phyloP scores from a whole-genome alignment of 495 filamentous ascomycete species.

The Physcia stellaris region DNA sequence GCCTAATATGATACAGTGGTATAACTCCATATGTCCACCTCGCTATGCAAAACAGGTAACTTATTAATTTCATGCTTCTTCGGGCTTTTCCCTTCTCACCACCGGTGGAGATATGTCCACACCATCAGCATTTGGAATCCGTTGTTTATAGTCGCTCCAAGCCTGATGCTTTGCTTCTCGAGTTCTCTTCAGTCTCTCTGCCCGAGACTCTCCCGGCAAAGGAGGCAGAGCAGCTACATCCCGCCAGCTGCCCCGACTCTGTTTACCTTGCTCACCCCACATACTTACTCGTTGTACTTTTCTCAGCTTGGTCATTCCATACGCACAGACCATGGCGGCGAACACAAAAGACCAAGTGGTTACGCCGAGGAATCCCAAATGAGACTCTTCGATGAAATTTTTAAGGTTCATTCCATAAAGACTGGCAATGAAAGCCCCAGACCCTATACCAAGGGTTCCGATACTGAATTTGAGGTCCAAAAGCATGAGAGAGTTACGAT shows the following conservation, averaged over 20 bases:
- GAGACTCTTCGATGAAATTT: slow-evolving; percentile 96
- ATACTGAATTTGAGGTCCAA: slow-evolving; percentile 95
- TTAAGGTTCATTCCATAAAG: slow-evolving; percentile 98
- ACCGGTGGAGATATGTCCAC: no score
- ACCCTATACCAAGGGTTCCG: slow-evolving; percentile 78
- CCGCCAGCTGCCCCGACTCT: slow-evolving; percentile 14
- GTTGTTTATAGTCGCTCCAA: neutral
- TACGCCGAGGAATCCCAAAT: slow-evolving; percentile 70
- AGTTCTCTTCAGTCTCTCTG: slow-evolving; percentile 29
- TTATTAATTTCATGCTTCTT: no score
- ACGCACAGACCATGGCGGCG: slow-evolving; percentile 60
- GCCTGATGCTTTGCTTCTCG: slow-evolving; percentile 18
- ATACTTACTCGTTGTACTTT: slow-evolving; percentile 86
- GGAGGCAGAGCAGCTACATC: slow-evolving; percentile 7
- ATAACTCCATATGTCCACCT: no score
- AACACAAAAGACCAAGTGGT: slow-evolving; percentile 56
- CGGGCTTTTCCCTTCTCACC: no score
- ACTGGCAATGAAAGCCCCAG: slow-evolving; percentile 88
- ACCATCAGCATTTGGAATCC: no score
- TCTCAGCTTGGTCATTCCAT: slow-evolving; percentile 67
- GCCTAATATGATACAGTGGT: no score
- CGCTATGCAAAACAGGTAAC: no score
- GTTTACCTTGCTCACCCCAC: slow-evolving; percentile 38
- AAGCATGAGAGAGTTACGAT: slow-evolving; percentile 96
- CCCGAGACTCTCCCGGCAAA: slow-evolving; percentile 30